Conservation (phyloP, 2,329 filamentous ascomycete genomes). For the Fusarium graminum region DNA sequence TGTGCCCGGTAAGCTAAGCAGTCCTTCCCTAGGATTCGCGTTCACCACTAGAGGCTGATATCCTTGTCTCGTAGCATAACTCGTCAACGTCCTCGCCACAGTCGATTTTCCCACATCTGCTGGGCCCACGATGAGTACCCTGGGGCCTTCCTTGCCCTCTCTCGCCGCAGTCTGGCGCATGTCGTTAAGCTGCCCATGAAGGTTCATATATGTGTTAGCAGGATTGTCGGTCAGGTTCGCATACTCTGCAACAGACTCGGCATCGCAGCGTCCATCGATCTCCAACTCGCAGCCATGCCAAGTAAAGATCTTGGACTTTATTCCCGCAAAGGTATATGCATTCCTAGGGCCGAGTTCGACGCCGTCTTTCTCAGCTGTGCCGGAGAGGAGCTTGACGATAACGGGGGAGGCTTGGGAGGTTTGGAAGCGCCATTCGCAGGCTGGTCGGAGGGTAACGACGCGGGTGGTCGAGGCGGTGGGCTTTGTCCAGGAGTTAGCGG, state of each 20-base stretch:
- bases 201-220: constrained; percentile 83
- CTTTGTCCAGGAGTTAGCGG: constrained; percentile 46
- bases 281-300: constrained; percentile 93
- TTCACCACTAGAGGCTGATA: constrained; percentile 86
- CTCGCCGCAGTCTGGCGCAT: constrained; percentile 73
- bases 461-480: constrained; percentile 58
- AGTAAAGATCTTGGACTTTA: constrained; percentile 89
- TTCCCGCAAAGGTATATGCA: constrained; percentile 83
- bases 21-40: constrained; percentile 82
- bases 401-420: constrained; percentile 65
- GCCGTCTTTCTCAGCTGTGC: constrained; percentile 93
- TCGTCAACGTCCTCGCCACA: constrained; percentile 79
- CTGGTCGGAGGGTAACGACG: constrained; percentile 68
- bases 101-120: constrained; percentile 87
- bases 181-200: constrained; percentile 87
- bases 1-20: constrained; percentile 83
- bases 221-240: constrained; percentile 81
- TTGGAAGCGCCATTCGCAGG: constrained; percentile 84
- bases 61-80: constrained; percentile 81
- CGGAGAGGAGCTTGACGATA: constrained; percentile 75
- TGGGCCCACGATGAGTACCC: constrained; percentile 87
- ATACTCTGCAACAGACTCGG: constrained; percentile 71
- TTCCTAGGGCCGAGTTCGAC: constrained; percentile 88
- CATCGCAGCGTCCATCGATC: constrained; percentile 71
- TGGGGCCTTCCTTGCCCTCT: constrained; percentile 70